phyloP scores from a whole-genome alignment of 2,329 filamentous ascomycete genomes.

The Curvularia spicifera region DNA sequence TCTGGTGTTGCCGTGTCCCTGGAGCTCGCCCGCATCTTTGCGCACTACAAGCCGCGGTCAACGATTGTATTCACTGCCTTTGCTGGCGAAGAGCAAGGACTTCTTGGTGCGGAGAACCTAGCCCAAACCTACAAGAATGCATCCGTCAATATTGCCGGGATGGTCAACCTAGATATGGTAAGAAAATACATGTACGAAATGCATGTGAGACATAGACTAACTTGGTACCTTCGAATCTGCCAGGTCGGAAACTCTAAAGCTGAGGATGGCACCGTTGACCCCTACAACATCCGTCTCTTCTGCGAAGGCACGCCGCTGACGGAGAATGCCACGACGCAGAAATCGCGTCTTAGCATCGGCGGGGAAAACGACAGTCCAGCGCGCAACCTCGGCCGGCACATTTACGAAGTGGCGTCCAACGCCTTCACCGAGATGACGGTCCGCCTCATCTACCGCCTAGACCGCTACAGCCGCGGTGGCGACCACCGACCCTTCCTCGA shows the following conservation, averaged over 20 bases:
- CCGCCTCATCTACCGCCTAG: conserved; percentile 60
- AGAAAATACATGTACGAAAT: too few species aligned
- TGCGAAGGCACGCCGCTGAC: conserved; percentile 55
- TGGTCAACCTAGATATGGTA: conserved; percentile 62
- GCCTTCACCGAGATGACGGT: conserved; percentile 59
- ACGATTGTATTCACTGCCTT: conserved; percentile 62
- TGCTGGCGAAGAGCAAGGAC: conserved; percentile 62
- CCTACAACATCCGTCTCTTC: conserved; percentile 60
- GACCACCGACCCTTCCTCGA: conserved; percentile 62
- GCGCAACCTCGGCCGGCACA: conserved; percentile 60
- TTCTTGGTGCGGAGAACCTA: conserved; percentile 58
- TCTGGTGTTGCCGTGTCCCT: conserved; percentile 51
- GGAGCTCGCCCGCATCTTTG: conserved; percentile 60
- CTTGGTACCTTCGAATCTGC: too few species aligned
- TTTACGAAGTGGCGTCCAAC: conserved; percentile 60
- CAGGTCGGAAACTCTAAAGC: conserved; percentile 54
- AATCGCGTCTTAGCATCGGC: conserved; percentile 46
- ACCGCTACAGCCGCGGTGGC: conserved; percentile 62
- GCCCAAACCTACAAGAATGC: conserved; percentile 59
- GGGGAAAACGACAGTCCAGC: conserved; percentile 61
- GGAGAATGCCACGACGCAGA: conserved; percentile 47
- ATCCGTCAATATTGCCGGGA: conserved; percentile 59
- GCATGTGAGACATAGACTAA: too few species aligned
- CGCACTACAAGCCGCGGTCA: conserved; percentile 53
- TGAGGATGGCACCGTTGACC: conserved; percentile 52